Evolutionary conservation across 768 basidiomycete species (phyloP).

Genomic region (Auriscalpium vulgare): DNA sequence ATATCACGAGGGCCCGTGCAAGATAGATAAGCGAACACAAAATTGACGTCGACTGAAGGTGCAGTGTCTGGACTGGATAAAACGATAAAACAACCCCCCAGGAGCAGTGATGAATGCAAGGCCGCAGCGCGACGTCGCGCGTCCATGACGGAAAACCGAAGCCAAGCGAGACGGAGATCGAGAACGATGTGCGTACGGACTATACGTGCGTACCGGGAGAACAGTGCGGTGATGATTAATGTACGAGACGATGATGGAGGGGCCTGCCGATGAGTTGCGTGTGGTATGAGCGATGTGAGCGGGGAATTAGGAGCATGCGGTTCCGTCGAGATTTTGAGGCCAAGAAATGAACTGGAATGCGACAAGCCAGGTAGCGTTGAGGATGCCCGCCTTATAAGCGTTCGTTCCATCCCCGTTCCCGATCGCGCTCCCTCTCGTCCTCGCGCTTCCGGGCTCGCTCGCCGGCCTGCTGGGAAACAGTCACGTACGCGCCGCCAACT

Average conservation of each 20-base stretch:
- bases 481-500: conserved; percentile 79
- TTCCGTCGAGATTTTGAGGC: background rate
- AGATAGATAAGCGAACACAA: conserved; percentile 11
- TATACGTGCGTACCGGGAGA: background rate
- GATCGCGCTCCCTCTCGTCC: conserved; percentile 7
- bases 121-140: background rate
- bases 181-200: background rate
- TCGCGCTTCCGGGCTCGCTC: conserved; percentile 32
- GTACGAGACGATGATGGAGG: background rate
- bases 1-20: conserved; percentile 11
- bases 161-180: background rate
- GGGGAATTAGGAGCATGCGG: background rate
- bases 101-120: background rate
- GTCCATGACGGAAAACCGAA: background rate
- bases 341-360: background rate
- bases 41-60: conserved; percentile 2
- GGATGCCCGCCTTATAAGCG: background rate
- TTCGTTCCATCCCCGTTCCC: conserved; percentile 8
- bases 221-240: background rate
- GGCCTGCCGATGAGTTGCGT: background rate
- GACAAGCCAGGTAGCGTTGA: background rate
- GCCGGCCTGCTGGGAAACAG: conserved; percentile 72
- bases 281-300: background rate
- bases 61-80: background rate
- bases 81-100: background rate